Percentiles rank a stretch among this genome's conserved stretches.
phyloP scores from a whole-genome alignment of 2,329 filamentous ascomycete genomes.

The Aureobasidium sp. region DNA sequence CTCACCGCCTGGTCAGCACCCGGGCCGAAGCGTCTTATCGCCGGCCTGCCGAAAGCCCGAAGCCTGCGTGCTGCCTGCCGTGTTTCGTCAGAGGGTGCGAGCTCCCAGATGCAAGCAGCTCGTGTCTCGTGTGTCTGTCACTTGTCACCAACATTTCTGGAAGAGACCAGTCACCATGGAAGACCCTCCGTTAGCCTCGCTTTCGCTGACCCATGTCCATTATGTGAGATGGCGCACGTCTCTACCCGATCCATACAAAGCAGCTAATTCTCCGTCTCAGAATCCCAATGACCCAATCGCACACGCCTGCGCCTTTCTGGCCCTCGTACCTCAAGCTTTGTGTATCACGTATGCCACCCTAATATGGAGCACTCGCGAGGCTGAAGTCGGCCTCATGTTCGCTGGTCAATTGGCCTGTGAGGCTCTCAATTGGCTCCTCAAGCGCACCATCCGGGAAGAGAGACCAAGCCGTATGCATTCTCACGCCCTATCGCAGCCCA shows the following conservation, averaged over 20 bases:
- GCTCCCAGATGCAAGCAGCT: neutral
- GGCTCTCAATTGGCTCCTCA: constrained; percentile 79
- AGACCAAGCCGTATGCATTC: constrained; percentile 61
- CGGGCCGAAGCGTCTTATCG: neutral
- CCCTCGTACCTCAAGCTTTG: constrained; percentile 84
- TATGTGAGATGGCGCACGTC: constrained; percentile 55
- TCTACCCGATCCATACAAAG: neutral
- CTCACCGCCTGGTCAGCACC: neutral
- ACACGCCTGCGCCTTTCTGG: constrained; percentile 84
- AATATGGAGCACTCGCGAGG: constrained; percentile 83
- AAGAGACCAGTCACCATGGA: constrained; percentile 31
- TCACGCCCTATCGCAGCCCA: neutral
- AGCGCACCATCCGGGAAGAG: constrained; percentile 87
- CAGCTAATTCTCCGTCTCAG: constrained; percentile 38
- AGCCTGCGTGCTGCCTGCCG: neutral
- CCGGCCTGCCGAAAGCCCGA: neutral
- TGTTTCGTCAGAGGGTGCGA: neutral
- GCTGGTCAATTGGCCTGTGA: constrained; percentile 87
- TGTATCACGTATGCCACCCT: constrained; percentile 85
- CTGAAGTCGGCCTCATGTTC: constrained; percentile 84
- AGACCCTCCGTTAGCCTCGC: constrained; percentile 63
- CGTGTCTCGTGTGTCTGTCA: neutral
- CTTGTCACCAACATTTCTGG: neutral
- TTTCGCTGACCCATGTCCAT: constrained; percentile 92
- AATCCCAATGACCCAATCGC: constrained; percentile 80